These are phyloP conservation scores for Helichrysum umbraculigerum DNA, from an alignment of 129 eudicot species.

Conservation along the genomic window DNA sequence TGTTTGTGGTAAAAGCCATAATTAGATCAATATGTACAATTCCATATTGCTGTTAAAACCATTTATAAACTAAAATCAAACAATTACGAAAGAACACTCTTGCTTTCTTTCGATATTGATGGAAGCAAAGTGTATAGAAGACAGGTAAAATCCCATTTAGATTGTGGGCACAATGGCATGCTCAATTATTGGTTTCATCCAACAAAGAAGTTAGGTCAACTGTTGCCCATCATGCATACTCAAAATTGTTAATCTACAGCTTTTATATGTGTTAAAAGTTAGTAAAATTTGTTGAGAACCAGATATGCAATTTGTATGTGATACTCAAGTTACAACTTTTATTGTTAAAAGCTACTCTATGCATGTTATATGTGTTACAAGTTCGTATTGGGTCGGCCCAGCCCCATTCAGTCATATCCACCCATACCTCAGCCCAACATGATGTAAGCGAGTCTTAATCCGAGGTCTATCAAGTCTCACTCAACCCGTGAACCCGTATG, in stretches of 20 bases:
- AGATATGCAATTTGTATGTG: background rate
- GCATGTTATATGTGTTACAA: background rate
- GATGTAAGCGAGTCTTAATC: background rate
- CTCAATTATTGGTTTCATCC: conserved; percentile 21
- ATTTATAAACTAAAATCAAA: background rate
- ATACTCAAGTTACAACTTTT: too few relatives aligned
- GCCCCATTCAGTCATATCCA: background rate
- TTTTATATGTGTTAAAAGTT: background rate
- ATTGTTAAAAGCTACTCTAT: background rate
- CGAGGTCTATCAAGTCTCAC: background rate
- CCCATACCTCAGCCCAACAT: background rate
- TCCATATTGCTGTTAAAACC: background rate
- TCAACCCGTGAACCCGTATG: background rate
- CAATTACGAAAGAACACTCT: background rate
- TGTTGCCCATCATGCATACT: conserved; percentile 3
- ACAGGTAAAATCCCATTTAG: conserved; percentile 31
- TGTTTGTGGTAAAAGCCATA: background rate
- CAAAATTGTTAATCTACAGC: background rate
- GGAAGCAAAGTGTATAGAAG: conserved; percentile 23
- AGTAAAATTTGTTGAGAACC: background rate
- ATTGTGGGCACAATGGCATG: conserved; percentile 37
- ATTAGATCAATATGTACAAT: background rate
- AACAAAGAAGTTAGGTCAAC: conserved; percentile 16
- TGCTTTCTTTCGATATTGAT: conserved; percentile 19
- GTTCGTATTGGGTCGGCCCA: background rate